phyloP scores from a whole-genome alignment of 352 stramenopile genomes.

The Phytopythium mirpurense region DNA sequence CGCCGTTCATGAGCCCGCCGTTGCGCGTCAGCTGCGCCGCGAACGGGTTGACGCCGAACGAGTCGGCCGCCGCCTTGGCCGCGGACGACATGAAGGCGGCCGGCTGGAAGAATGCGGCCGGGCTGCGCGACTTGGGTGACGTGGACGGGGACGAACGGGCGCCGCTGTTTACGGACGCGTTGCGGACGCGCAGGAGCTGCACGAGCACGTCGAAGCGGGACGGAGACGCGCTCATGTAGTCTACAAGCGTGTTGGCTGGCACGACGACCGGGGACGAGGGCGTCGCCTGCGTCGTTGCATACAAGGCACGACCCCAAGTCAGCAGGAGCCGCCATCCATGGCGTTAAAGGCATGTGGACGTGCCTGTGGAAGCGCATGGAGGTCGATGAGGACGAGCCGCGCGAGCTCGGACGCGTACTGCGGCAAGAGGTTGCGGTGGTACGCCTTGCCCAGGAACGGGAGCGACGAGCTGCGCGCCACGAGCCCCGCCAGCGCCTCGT shows the following conservation, averaged over 20 bases:
- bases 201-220: constrained; percentile 47
- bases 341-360: not conserved
- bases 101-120: not conserved
- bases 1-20: constrained; percentile 37
- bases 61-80: constrained; percentile 12
- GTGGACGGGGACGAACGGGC: constrained; percentile 6
- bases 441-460: constrained; percentile 56
- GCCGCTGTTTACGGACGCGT: constrained; percentile 18
- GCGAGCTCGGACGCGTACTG: constrained; percentile 47
- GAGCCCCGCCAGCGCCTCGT: constrained; percentile 48
- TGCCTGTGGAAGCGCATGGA: constrained; percentile 43
- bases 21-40: constrained; percentile 50
- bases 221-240: constrained; percentile 44
- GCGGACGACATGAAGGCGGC: constrained; percentile 14
- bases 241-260: constrained; percentile 41
- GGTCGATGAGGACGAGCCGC: constrained; percentile 31
- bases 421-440: constrained; percentile 45
- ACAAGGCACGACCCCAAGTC: not conserved
- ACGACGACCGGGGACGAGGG: constrained; percentile 20
- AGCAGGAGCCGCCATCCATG: not conserved
- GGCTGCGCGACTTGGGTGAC: not conserved
- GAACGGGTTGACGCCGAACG: constrained; percentile 34
- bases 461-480: constrained; percentile 44
- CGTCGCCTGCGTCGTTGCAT: constrained; percentile 11
- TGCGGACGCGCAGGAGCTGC: constrained; percentile 30